phyloP scores from a whole-genome alignment of 176 grass and related monocot genomes.

The Musa acuminata region DNA sequence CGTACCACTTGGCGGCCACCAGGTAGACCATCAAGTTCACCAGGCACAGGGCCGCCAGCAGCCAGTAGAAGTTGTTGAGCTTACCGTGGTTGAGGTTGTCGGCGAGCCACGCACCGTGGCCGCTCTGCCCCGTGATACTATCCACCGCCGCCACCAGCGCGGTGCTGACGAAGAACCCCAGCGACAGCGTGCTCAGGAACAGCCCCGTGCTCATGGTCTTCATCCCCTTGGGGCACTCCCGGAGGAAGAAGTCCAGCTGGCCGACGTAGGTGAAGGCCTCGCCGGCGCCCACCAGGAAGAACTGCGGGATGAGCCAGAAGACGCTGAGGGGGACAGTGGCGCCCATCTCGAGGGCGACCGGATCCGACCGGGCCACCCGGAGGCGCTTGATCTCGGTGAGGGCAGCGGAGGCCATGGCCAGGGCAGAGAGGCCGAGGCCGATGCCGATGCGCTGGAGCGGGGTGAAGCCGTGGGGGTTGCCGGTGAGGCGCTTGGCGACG shows the following conservation, averaged over 20 bases:
- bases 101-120: neutral
- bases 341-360: neutral
- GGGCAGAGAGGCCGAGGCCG: neutral
- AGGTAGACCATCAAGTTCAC: neutral
- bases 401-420: neutral
- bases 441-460: neutral
- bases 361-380: too few species aligned
- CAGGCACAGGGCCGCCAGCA: neutral
- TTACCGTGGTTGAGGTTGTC: neutral
- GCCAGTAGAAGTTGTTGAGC: neutral
- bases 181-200: neutral
- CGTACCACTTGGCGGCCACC: neutral
- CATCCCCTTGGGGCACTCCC: neutral
- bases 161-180: neutral
- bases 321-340: neutral
- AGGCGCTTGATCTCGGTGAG: neutral
- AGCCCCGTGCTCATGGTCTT: slow-evolving; percentile 2
- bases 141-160: neutral
- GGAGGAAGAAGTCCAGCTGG: neutral
- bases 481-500: neutral
- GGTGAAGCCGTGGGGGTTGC: neutral
- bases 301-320: slow-evolving; percentile 1
- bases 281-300: neutral
- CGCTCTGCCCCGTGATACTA: neutral
- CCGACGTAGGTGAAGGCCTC: neutral